Evolutionary conservation across 495 filamentous ascomycete genomes (phyloP), one percentile per base, ranked within the genome.

Genomic region (Rhypophila decipiens): DNA sequence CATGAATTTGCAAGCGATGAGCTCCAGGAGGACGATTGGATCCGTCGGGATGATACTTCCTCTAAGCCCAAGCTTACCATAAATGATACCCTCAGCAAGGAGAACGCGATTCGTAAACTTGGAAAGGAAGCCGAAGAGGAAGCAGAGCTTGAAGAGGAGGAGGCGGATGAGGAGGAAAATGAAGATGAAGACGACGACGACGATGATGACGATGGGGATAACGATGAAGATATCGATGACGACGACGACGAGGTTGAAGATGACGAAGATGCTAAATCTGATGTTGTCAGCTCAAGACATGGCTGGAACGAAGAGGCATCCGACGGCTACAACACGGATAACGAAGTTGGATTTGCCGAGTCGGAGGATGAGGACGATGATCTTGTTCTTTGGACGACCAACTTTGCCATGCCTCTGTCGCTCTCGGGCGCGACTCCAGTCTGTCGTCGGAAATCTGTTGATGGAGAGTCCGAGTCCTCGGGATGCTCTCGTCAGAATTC

Each of bases 61-160:
- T 72, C 83, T 49, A 70, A 74, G 40, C 72, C 76, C 24, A 86
- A 85, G 58, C 75, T 96, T 35, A 96, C 90, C 17, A 75, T 98
- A 51, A 82, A 82, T 55, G 94, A 97, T 63, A 93, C 90, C 19
- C 75, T 98, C 57, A 76, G 82, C 60, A 93, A 94, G 61, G 93
- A 98, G 64, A 87, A 84, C 53, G 86, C 78, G 9, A 94, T 98
- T 55, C 81, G 93, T 39, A 83, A 83, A 57, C 65, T 96, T 20
- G 91, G 81, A 42, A 86, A 94, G 67, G 93, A 98, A 65, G 93
- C 82, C 8, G 91, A 96, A 59, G 82, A 90, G 57, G 90, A 95
- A 64, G 88, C 81, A 17, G 61, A 85, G 11, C 77, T 87, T 24
- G 85, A 88, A 24, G 82, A 87, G 4, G 79, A 80, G 24, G 78